A percentile compares a stretch with the other conserved stretches of the same genome.
phyloP scores from a whole-genome alignment of 179 eudicot species.

The Silene vulgaris region DNA sequence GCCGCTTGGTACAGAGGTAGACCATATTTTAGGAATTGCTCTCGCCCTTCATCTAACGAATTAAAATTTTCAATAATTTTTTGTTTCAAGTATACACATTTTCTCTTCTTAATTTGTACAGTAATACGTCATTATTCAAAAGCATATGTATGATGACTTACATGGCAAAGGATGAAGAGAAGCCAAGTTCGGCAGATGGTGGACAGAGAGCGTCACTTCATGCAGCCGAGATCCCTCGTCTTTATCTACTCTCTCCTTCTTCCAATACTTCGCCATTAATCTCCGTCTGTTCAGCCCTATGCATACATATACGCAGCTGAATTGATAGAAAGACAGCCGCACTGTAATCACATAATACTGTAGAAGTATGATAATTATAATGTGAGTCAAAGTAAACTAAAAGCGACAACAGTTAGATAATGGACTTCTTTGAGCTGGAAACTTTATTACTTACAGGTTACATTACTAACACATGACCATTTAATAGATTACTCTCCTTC shows the following conservation, averaged over 20 bases:
- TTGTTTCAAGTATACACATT: too few species aligned
- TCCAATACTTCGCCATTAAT: constrained; percentile 5
- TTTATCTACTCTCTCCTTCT: neutral
- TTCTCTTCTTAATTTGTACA: too few species aligned
- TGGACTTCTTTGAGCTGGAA: too few species aligned
- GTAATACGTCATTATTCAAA: too few species aligned
- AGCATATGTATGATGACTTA: neutral
- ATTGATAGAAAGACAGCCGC: neutral
- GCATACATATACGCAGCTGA: neutral
- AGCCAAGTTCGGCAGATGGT: constrained; percentile 3
- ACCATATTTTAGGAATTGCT: constrained; percentile 10
- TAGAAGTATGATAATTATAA: too few species aligned
- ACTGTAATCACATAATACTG: too few species aligned
- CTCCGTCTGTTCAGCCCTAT: neutral
- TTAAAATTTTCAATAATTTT: neutral
- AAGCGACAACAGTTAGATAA: too few species aligned
- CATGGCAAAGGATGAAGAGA: constrained; percentile 11
- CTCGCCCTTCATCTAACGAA: constrained; percentile 5
- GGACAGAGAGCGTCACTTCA: constrained; percentile 1
- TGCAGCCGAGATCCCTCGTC: neutral
- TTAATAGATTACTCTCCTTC: too few species aligned
- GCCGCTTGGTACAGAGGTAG: constrained; percentile 26
- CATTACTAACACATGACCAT: too few species aligned
- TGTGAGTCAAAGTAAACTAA: too few species aligned
- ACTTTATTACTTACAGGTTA: too few species aligned